These are phyloP conservation scores for Rhizopus arrhizus DNA, from an alignment of 371 early-diverging fungal species.

Conservation along the genomic window DNA sequence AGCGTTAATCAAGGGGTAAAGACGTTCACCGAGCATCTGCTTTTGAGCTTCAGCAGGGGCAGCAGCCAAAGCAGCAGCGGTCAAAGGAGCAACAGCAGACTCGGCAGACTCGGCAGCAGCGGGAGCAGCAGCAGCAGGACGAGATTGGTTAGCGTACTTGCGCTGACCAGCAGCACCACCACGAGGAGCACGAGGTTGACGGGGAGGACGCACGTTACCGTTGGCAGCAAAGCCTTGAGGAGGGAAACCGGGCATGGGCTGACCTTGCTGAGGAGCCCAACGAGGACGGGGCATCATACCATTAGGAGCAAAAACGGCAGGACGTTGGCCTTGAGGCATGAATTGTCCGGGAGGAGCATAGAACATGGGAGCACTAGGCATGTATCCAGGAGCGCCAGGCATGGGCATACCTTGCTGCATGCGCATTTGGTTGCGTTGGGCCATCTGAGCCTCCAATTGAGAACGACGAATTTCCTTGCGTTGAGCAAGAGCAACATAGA, in stretches of 20 bases:
- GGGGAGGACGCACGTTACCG: slow-evolving; percentile 28
- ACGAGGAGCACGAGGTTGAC: slow-evolving; percentile 39
- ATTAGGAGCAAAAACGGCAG: slow-evolving; percentile 57
- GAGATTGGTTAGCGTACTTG: slow-evolving; percentile 37
- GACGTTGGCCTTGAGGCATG: slow-evolving; percentile 60
- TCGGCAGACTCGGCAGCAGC: slow-evolving; percentile 19
- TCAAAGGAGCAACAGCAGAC: slow-evolving; percentile 46
- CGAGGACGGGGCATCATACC: slow-evolving; percentile 50
- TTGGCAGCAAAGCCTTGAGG: slow-evolving; percentile 25
- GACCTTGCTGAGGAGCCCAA: slow-evolving; percentile 59
- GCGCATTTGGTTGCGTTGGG: slow-evolving; percentile 73
- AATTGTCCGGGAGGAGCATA: slow-evolving; percentile 63
- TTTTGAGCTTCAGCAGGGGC: slow-evolving; percentile 78
- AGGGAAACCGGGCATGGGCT: slow-evolving; percentile 37
- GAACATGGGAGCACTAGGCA: slow-evolving; percentile 48
- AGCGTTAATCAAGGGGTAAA: slow-evolving; percentile 76
- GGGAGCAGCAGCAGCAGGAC: slow-evolving; percentile 25
- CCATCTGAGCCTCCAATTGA: slow-evolving; percentile 82
- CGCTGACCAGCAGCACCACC: slow-evolving; percentile 39
- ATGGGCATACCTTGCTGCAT: slow-evolving; percentile 24
- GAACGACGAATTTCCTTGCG: slow-evolving; percentile 83
- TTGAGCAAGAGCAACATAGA: slow-evolving; percentile 91
- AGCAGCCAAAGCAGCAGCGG: slow-evolving; percentile 70
- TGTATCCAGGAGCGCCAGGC: slow-evolving; percentile 32
- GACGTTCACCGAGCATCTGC: slow-evolving; percentile 82